Base-by-base conservation (phyloP, 441 rosid genomes). In the Eugenia klotzschiana region DNA sequence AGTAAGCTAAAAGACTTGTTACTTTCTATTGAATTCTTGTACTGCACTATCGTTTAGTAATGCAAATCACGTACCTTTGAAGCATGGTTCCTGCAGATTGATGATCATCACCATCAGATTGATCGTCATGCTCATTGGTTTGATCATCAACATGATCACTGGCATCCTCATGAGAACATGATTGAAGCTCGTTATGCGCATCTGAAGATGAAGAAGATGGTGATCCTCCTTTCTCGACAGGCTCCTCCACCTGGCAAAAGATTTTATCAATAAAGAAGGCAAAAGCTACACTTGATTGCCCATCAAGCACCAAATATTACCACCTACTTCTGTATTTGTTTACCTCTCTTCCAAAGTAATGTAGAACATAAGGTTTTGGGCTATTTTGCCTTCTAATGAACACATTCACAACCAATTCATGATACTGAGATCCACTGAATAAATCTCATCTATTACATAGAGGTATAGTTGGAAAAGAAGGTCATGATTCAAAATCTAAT, bases 161-260 rank as follows among this genome's bases (percentile, higher is more conserved):
- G 16, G 26, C 5, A 73, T 53, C 26, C 12, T 50, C 43, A 25
- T 37, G 46, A 20, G 46, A 60, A 7, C 41, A 49, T 7, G 55
- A 14, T 23, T 53, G 53, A 43, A 73, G 73, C 74, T 79, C 84
- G 41, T 60, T 81, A 56, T 82, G 79, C 29, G 54, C 86, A 69
- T 81, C 80, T 26, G 84, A 84, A 25, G 81, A 46, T 14, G 82
- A 84, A 57, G 88, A 83, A 13, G 88, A 83, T 16, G 82, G 82
- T 18, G 85, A 83, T 69, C 79, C 64, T 3, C 46, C 57, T 7
- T 72, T 54, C 41, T 25, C 33, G 51, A 46, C 55, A 7, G 74
- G 23, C 56, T 83, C 85, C 41, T 56, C 49, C 58, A 79, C 79
- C 85, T 83, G 56, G 27, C 46, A 80, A 81, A 84, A 79, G 11